These are phyloP conservation scores for Microbotryomycetes sp. DNA, from an alignment of 1,284 basidiomycete genomes.

Conservation along the genomic window DNA sequence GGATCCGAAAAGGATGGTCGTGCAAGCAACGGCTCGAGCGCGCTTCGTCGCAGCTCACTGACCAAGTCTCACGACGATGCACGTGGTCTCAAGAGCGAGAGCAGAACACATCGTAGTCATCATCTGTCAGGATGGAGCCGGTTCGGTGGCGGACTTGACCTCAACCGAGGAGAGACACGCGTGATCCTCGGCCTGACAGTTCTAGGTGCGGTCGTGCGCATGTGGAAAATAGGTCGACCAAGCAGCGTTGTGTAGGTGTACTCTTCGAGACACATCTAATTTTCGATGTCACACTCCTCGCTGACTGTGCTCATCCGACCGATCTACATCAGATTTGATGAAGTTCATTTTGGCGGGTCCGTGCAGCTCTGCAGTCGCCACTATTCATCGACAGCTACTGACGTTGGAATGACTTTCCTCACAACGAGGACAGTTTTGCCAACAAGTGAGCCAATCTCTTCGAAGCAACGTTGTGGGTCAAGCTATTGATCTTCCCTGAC, in stretches of 20 bases:
- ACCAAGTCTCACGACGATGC: not conserved
- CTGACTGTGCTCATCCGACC: conserved; percentile 7
- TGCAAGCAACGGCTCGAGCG: not conserved
- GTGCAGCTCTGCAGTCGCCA: not conserved
- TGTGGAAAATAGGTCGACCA: conserved; percentile 73
- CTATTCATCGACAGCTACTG: not conserved
- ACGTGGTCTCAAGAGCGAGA: too few relatives aligned
- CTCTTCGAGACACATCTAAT: not conserved
- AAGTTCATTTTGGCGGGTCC: conserved; percentile 91
- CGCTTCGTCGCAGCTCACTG: not conserved
- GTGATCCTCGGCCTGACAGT: conserved; percentile 48
- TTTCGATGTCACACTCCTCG: not conserved
- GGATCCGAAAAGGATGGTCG: too few relatives aligned
- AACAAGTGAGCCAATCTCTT: conserved; percentile 24
- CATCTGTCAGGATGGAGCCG: not conserved
- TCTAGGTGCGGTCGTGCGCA: conserved; percentile 63
- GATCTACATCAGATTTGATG: conserved; percentile 66
- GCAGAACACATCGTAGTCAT: too few relatives aligned
- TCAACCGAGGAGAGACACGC: conserved; percentile 22
- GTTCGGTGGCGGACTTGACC: conserved; percentile 24
- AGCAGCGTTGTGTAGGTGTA: conserved; percentile 76
- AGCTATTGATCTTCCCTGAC: conserved; percentile 46
- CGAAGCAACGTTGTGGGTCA: not conserved
- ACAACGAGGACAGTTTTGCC: conserved; percentile 21
- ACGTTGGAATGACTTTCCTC: not conserved